A percentile compares a stretch with the other conserved stretches of the same genome.
These are phyloP conservation scores for Aspergillus quadricinctus DNA, from an alignment of 2,329 filamentous ascomycete genomes.

Conservation along the genomic window DNA sequence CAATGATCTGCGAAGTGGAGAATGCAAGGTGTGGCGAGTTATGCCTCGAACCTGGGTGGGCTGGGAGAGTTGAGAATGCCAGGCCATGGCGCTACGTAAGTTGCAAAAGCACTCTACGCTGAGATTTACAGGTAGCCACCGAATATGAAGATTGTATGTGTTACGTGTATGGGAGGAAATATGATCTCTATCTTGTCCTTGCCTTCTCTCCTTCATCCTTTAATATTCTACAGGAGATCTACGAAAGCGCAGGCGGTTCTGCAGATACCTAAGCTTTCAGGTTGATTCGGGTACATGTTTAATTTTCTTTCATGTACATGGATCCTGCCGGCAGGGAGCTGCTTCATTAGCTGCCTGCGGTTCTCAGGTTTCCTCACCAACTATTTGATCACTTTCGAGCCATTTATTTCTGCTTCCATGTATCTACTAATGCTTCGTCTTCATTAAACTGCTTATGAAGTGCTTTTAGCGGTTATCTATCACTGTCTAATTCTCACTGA, in stretches of 20 bases:
- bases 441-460: not conserved
- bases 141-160: not conserved
- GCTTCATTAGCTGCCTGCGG: not conserved
- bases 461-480: not conserved
- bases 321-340: not conserved
- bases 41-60: constrained; percentile 91
- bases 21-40: constrained; percentile 95
- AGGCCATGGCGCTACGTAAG: not conserved
- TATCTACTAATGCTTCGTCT: constrained; percentile 15
- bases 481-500: constrained; percentile 4
- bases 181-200: not conserved
- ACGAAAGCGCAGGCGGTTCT: not conserved
- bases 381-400: constrained; percentile 7
- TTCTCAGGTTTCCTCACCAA: constrained; percentile 2
- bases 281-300: not conserved
- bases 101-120: not conserved
- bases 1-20: constrained; percentile 84
- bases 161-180: not conserved
- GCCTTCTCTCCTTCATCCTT: not conserved
- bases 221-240: not conserved
- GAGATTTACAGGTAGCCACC: not conserved
- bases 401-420: constrained; percentile 14
- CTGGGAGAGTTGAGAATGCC: constrained; percentile 55
- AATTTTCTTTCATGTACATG: not conserved
- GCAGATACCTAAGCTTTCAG: not conserved